Evolutionary conservation across 1,284 basidiomycete genomes (phyloP), one percentile per base, ranked within the genome.

Genomic region (Rhodotorula sp.): DNA sequence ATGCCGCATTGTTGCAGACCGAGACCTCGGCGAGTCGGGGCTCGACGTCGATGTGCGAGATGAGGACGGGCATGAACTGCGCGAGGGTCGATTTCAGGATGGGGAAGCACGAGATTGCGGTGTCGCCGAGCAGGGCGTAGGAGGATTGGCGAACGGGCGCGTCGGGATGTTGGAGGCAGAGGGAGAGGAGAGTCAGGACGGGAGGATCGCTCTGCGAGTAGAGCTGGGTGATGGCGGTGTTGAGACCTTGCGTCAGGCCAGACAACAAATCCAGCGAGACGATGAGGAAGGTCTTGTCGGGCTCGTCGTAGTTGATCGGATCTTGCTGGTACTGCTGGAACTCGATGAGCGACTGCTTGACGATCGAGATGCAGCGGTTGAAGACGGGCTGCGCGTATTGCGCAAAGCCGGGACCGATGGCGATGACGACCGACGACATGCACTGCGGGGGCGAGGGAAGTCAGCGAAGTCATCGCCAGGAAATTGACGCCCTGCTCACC

Each of bases 1-100:
- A 99, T 1, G 95, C 94, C n/a, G 96, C 96, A 79, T 99, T 99
- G 83, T 99, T 99, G 81, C 93, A 96, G 18, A 96, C 96, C 74
- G 91, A 94, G 71, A 98, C 88, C 79, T 94, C 93, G 80, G 96
- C 93, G 50, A 90, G 85, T 78, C 91, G 90, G 6, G 91, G 90
- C 77, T 94, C 92, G 4, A 90, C 88, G 73, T 94, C 90, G 71
- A 99, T 90, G 79, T 99, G 94, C 53, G 86, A 82, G 66, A 92
- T 91, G 65, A 99, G 85, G 77, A 94, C 89, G 24, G 88, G 86
- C 90, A 99, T 95, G 79, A 98, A 88, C 46, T 87, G 85, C 1
- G 89, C 86, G 81, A 98, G 88, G 73, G 89, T 87, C 5, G 92
- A 90, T 63, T 91, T 87, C 74, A 99, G 84, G 30, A 97, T 82